These are phyloP conservation scores for Syncephalis plumigaleata DNA, from an alignment of 371 early-diverging fungal genomes.

Conservation along the genomic window DNA sequence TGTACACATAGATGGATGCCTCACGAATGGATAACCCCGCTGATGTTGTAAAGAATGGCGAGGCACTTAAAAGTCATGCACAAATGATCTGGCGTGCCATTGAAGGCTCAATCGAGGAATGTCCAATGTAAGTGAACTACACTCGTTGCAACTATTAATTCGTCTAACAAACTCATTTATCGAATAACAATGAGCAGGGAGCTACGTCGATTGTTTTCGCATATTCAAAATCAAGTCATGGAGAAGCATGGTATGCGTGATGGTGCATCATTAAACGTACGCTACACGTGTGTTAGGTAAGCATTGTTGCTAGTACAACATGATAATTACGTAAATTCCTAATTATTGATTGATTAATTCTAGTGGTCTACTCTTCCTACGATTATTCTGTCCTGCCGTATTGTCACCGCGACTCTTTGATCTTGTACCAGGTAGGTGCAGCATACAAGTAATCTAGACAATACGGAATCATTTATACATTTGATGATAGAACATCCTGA, in stretches of 20 bases:
- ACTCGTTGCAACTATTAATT: too few relatives aligned
- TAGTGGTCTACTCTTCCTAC: slow-evolving; percentile 66
- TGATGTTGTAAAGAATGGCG: slow-evolving; percentile 21
- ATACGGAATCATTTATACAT: too few relatives aligned
- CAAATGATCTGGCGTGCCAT: slow-evolving; percentile 24
- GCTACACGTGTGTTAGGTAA: background rate
- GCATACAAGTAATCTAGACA: background rate
- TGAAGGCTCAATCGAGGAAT: slow-evolving; percentile 13
- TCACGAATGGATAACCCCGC: slow-evolving; percentile 5
- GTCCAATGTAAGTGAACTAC: slow-evolving; percentile 12
- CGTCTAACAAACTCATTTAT: background rate
- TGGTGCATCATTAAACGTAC: background rate
- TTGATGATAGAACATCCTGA: slow-evolving; percentile 34
- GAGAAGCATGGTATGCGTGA: slow-evolving; percentile 11
- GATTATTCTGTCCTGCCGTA: slow-evolving; percentile 73
- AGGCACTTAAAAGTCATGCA: slow-evolving; percentile 16
- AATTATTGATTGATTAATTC: slow-evolving; percentile 12
- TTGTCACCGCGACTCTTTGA: slow-evolving; percentile 65
- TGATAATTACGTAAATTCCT: background rate
- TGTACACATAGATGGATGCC: background rate
- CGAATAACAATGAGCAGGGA: slow-evolving; percentile 9
- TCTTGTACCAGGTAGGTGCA: slow-evolving; percentile 26
- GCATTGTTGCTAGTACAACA: background rate
- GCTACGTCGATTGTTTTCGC: slow-evolving; percentile 26
- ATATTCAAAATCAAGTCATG: slow-evolving; percentile 19